Base-by-base conservation (phyloP, 371 early-diverging fungal species). In the Chytridium lagenaria region DNA sequence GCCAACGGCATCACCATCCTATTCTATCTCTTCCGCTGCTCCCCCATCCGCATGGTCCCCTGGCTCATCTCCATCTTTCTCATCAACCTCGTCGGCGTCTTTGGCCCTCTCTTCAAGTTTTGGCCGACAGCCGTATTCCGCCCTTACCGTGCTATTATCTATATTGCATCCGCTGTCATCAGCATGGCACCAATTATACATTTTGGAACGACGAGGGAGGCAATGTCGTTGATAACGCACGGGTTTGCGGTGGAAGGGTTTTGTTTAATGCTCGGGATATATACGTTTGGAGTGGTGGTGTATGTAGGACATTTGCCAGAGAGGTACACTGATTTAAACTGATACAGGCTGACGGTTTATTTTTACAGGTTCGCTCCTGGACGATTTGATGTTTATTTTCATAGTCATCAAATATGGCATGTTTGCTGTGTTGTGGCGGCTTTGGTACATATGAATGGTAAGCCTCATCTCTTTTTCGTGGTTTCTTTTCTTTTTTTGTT, bases 321-420 rank as follows among this genome's bases (percentile, higher is more conserved):
- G 78, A 84, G 87, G 67, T 61, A 52, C 7, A 44, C 19, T 19
- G 44, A 44, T n/a, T n/a, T n/a, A n/a, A n/a, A n/a, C n/a, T n/a
- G n/a, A n/a, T n/a, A n/a, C n/a, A n/a, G n/a, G n/a, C n/a, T n/a
- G n/a, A n/a, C n/a, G n/a, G n/a, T n/a, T n/a, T n/a, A n/a, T n/a
- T 55, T 55, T 30, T n/a, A n/a, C n/a, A 61, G 61, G 23, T 37
- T 61, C 36, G 61, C 61, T 33, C 93, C 92, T 0, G 94, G 94
- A 10, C 80, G 81, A 69, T 92, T 93, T 77, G 93, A 94, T 73
- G 81, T 83, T 37, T 89, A 67, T 88, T 89, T n/a, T n/a, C 90
- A 92, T 67, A 91, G 91, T 16, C 94, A 94, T 76, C 91, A 91
- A 71, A 77, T 90, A 40, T 94, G 94, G 94, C 94, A 94, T 80